Evolutionary conservation across 495 filamentous ascomycete species (phyloP).

Genomic region (Pseudomonodictys pantanalensis): DNA sequence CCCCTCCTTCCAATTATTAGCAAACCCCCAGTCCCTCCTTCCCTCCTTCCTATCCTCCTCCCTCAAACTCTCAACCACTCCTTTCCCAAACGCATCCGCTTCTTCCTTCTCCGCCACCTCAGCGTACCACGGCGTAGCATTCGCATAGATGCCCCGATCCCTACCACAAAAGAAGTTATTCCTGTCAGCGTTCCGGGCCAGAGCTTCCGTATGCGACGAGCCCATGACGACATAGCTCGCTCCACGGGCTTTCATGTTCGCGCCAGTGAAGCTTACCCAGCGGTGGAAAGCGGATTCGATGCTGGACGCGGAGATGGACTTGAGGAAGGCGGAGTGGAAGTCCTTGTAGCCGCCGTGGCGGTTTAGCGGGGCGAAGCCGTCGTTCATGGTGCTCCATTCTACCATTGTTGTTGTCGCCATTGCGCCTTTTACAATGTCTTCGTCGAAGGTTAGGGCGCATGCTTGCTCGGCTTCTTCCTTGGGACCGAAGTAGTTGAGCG

Average conservation of each 20-base stretch:
- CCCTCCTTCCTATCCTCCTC: conserved; percentile 4
- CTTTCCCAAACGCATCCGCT: conserved; percentile 10
- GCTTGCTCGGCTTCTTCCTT: background rate
- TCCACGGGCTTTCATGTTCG: background rate
- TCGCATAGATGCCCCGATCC: conserved; percentile 15
- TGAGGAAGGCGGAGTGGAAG: background rate
- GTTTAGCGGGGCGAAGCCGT: conserved; percentile 1
- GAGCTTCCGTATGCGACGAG: conserved; percentile 1
- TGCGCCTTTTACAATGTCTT: background rate
- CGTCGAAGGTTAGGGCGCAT: background rate
- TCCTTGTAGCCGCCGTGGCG: conserved; percentile 23
- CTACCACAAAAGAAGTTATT: conserved; percentile 2
- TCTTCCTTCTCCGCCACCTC: background rate
- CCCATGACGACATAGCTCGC: conserved; percentile 8
- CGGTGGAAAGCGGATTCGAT: conserved; percentile 4
- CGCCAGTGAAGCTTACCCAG: background rate
- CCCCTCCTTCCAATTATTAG: conserved; percentile 16
- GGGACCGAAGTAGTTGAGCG: conserved; percentile 13
- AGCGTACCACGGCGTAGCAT: conserved; percentile 15
- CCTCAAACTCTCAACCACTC: background rate
- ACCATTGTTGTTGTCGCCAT: background rate
- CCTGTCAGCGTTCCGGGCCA: background rate
- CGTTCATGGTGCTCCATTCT: conserved; percentile 4
- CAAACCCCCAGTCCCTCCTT: conserved; percentile 2
- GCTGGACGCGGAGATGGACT: background rate